Conservation (phyloP, 306 rosid species). For the Gleditsia sinensis region DNA sequence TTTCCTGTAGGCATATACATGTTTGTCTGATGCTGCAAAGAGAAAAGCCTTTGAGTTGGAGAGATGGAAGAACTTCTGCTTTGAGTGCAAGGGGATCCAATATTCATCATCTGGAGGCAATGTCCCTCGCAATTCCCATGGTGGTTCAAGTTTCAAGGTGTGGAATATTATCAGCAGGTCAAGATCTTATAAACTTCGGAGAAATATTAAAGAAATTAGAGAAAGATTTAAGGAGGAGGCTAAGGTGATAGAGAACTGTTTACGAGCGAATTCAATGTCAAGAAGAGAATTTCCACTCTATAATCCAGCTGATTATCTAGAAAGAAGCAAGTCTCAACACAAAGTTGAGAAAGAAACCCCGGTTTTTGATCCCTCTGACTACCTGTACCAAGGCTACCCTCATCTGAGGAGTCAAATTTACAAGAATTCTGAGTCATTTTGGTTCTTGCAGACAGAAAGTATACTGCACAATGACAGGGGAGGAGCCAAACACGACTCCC, state of each 20-base stretch:
- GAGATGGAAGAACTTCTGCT: conserved; percentile 65
- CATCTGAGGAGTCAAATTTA: conserved; percentile 51
- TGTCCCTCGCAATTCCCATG: conserved; percentile 38
- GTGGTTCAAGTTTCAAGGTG: conserved; percentile 36
- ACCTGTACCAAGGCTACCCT: conserved; percentile 65
- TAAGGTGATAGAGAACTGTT: conserved; percentile 79
- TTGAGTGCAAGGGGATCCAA: conserved; percentile 71
- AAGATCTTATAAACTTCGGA: conserved; percentile 46
- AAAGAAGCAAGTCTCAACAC: conserved; percentile 31
- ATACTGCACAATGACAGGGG: conserved; percentile 36
- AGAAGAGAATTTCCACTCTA: conserved; percentile 51
- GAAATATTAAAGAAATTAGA: conserved; percentile 57
- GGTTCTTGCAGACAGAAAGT: conserved; percentile 51
- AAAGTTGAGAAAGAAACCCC: conserved; percentile 64
- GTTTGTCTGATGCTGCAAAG: conserved; percentile 62
- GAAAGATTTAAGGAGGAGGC: conserved; percentile 78
- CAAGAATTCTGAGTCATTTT: conserved; percentile 43
- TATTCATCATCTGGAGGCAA: conserved; percentile 30
- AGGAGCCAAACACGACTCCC: conserved; percentile 47
- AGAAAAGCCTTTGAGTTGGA: conserved; percentile 69
- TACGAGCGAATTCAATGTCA: conserved; percentile 52
- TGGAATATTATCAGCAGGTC: conserved; percentile 41
- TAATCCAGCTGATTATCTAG: conserved; percentile 35
- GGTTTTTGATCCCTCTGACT: conserved; percentile 76
- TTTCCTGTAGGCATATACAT: conserved; percentile 64